Evolutionary conservation across 352 stramenopile species (phyloP), one percentile per base, ranked within the genome.

Genomic region (Thalassiosira ordinaria): DNA sequence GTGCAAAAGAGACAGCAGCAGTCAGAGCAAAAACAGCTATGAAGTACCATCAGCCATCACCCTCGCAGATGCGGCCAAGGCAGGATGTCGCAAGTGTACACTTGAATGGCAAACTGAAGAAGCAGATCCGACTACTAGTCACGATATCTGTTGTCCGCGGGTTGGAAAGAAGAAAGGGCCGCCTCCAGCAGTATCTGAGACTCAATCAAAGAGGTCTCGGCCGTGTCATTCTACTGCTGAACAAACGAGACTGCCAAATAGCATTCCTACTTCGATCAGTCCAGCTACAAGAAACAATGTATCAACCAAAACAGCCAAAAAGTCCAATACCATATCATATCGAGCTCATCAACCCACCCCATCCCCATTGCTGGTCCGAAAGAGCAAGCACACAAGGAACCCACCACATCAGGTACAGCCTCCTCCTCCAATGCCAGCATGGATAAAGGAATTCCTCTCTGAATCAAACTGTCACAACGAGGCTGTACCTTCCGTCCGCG

Each of bases 361-460:
- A 37, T 49, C 62, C 41, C 31, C 52, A 46, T 1, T 56, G 59
- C 18, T 24, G 22, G n/a, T n/a, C n/a, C n/a, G n/a, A n/a, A n/a
- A n/a, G n/a, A 62, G 35, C n/a, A 72, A 59, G 46, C 35, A 39
- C 7, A 0, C 26, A 26, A 20, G 22, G 20, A 51, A 41, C 33
- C 33, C 33, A 24, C 13, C 16, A 37, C 26, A 72, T 22, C 27
- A 44, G 14, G 16, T 31, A 33, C 4, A 47, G 39, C 46, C 49
- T 73, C 29, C 33, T 62, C 41, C 70, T 24, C 29, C 60, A 24
- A 18, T 64, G 22, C 59, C 77, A 26, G 14, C 59, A 22, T 78
- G 60, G 20, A 78, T 83, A 57, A 56, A 57, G 26, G 60, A 78
- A 51, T 83, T 83, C 56, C 55, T 49, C 16, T 41, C 68, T 0